Percentiles rank a stretch among this genome's conserved stretches.
Evolutionary conservation across 148 eudicot genomes (phyloP).

Genomic region (Simmondsia chinensis): DNA sequence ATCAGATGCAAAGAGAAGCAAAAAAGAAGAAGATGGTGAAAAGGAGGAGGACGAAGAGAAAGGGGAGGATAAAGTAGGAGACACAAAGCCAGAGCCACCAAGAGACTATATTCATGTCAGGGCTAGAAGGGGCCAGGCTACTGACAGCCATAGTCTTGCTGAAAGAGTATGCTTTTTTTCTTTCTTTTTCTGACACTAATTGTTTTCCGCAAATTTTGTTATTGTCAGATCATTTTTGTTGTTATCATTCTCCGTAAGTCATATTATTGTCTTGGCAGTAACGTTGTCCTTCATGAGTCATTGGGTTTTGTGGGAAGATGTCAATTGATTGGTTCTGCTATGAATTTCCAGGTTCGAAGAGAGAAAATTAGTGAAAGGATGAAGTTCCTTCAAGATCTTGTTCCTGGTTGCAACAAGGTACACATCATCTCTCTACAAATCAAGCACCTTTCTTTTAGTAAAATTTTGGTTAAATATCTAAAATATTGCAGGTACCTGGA

Average conservation of each 20-base stretch:
- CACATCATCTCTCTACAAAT: too few relatives aligned
- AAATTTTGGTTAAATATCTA: too few relatives aligned
- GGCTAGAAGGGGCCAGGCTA: slow-evolving; percentile 49
- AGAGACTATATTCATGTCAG: slow-evolving; percentile 68
- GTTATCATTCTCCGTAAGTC: too few relatives aligned
- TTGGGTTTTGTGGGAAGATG: too few relatives aligned
- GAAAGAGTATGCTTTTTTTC: slow-evolving; percentile 36
- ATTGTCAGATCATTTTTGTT: too few relatives aligned
- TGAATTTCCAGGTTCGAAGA: slow-evolving; percentile 86
- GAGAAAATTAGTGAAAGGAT: slow-evolving; percentile 75
- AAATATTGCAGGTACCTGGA: too few relatives aligned
- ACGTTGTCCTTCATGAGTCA: too few relatives aligned
- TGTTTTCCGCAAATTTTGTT: too few relatives aligned
- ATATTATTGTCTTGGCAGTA: too few relatives aligned
- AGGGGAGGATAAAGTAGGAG: slow-evolving; percentile 5
- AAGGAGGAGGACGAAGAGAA: slow-evolving; percentile 8
- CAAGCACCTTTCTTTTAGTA: too few relatives aligned
- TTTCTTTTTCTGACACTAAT: background rate
- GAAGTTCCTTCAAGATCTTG: slow-evolving; percentile 56
- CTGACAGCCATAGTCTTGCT: slow-evolving; percentile 57
- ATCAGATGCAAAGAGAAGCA: slow-evolving; percentile 35
- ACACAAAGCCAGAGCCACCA: slow-evolving; percentile 30
- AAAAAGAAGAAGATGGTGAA: slow-evolving; percentile 12
- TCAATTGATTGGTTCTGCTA: too few relatives aligned
- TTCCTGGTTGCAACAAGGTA: slow-evolving; percentile 96